Percentiles rank a stretch among this genome's conserved stretches.
These are phyloP conservation scores for Wickerhamiella parazyma DNA, from an alignment of 805 yeast genomes.

Conservation along the genomic window DNA sequence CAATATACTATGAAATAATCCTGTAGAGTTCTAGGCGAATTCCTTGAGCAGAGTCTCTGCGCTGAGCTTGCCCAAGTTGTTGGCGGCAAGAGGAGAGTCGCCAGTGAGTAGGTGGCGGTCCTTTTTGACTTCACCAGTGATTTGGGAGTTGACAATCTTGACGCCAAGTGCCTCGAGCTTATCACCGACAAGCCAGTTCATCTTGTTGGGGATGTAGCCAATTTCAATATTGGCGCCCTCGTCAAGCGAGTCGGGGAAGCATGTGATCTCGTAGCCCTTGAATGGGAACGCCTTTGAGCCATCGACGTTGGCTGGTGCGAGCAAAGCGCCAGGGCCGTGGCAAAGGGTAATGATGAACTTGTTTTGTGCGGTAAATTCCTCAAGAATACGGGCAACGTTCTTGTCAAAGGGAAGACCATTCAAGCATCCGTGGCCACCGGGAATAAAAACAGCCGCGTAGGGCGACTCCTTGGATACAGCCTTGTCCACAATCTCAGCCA, in stretches of 20 bases:
- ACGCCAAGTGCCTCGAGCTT: neutral
- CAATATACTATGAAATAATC: constrained; percentile 57
- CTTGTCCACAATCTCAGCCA: neutral
- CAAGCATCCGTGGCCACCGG: constrained; percentile 1
- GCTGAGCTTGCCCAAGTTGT: neutral
- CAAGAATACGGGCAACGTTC: neutral
- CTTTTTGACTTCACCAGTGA: neutral
- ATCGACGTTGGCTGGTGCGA: neutral
- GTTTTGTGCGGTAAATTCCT: neutral
- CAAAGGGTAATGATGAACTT: neutral
- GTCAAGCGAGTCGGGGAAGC: constrained; percentile 1
- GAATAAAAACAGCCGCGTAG: neutral
- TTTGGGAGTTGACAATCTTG: neutral
- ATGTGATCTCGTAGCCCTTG: neutral
- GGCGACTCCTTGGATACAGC: neutral
- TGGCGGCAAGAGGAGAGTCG: neutral
- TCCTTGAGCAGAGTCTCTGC: neutral
- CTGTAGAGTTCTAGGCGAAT: neutral
- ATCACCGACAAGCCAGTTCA: neutral
- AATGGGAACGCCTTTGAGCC: neutral
- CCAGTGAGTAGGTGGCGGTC: constrained; percentile 1
- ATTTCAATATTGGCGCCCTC: neutral
- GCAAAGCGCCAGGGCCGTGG: neutral
- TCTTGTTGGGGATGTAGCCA: constrained; percentile 1
- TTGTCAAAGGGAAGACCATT: neutral